Conservation (phyloP, 2,329 filamentous ascomycete genomes). For the Ampelomyces quisqualis region DNA sequence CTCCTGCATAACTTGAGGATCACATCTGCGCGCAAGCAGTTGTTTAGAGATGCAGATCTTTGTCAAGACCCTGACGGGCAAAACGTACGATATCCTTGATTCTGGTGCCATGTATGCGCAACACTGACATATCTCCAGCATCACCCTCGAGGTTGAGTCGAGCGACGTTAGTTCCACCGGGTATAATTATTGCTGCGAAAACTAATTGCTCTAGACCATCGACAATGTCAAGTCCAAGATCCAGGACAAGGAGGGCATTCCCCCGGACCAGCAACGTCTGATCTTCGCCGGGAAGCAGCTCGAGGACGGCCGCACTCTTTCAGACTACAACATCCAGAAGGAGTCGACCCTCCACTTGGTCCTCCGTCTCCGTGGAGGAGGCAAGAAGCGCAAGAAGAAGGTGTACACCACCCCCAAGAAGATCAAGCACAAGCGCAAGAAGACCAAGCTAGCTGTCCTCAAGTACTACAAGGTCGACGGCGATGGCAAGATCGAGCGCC, state of each 20-base stretch:
- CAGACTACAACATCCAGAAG: slow-evolving; percentile 99
- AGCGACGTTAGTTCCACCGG: too few species aligned
- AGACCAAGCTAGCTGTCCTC: slow-evolving; percentile 99
- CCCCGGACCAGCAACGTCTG: slow-evolving; percentile 97
- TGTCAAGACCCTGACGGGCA: too few species aligned
- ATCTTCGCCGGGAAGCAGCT: slow-evolving; percentile 99
- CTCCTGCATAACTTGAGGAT: too few species aligned
- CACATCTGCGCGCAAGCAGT: too few species aligned
- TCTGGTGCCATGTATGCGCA: too few species aligned
- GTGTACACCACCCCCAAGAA: slow-evolving; percentile 99
- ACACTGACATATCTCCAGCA: too few species aligned
- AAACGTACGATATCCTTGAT: too few species aligned
- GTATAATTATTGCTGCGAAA: too few species aligned
- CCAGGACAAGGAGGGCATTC: slow-evolving; percentile 98
- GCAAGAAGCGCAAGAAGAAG: slow-evolving; percentile 99
- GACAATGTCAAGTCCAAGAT: too few species aligned
- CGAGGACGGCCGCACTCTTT: slow-evolving; percentile 97
- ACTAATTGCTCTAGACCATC: too few species aligned
- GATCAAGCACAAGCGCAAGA: slow-evolving; percentile 99
- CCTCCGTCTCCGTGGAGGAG: slow-evolving; percentile 96
- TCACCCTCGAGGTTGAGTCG: too few species aligned
- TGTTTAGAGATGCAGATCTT: too few species aligned
- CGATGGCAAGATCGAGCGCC: slow-evolving; percentile 99
- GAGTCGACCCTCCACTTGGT: slow-evolving; percentile 98
- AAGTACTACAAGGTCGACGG: slow-evolving; percentile 99